Percentiles rank a stretch among this genome's conserved stretches.
Conservation (phyloP, 768 basidiomycete genomes). For the Panaeolus papilionaceus region DNA sequence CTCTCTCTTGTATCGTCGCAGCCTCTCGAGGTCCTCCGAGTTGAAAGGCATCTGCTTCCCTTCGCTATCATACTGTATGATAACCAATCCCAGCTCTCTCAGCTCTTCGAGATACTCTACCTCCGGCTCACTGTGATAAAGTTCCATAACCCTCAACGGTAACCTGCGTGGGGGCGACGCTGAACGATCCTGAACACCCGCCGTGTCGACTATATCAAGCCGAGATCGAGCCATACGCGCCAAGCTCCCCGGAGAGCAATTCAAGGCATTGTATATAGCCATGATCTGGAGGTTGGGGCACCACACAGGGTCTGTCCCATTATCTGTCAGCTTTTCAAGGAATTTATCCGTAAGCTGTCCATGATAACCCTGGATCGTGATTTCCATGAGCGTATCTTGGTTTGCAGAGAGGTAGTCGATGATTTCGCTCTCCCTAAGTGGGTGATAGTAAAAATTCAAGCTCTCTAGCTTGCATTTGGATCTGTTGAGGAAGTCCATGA, state of each 20-base stretch:
- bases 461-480: conserved; percentile 28
- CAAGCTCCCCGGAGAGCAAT: not conserved
- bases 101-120: not conserved
- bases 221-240: conserved; percentile 15
- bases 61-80: not conserved
- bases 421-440: not conserved
- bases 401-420: not conserved
- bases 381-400: not conserved
- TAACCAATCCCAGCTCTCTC: not conserved
- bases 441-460: conserved; percentile 11
- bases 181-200: not conserved
- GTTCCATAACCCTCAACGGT: not conserved
- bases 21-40: not conserved
- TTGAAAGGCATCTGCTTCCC: conserved; percentile 5
- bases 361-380: conserved; percentile 1
- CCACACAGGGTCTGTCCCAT: not conserved
- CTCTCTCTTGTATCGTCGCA: conserved; percentile 6
- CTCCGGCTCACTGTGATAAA: not conserved
- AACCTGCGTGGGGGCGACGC: not conserved
- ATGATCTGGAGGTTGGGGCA: conserved; percentile 22
- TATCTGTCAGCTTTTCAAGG: conserved; percentile 10
- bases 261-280: conserved; percentile 18
- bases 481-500: conserved; percentile 30
- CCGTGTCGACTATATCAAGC: not conserved
- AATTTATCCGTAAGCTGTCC: not conserved